Base-by-base conservation (phyloP, 2,329 filamentous ascomycete species). In the Stromatinia cepivora region DNA sequence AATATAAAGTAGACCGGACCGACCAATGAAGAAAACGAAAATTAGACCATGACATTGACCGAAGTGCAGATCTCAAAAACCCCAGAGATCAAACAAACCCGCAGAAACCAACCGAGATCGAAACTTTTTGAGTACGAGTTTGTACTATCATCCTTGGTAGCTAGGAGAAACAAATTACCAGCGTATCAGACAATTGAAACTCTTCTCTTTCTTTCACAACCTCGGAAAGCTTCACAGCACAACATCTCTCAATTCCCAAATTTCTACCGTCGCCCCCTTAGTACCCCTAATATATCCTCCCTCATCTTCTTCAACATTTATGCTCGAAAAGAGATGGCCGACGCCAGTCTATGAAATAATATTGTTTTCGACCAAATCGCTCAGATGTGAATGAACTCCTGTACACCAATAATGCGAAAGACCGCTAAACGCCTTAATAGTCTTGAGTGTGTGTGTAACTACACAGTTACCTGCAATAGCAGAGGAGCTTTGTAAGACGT, bases 341-440 rank as follows among this genome's bases (percentile, higher is more conserved):
- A 76, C 73, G 74, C 76, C 75, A 75, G 73, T 78, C 76, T 76
- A 77, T 73, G 72, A 76, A 76, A 73, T 75, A 72, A 73, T 76
- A 73, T 71, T 73, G 67, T 56, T 52, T 54, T 73, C 62, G 72
- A 76, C 72, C 71, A 76, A 78, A 77, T 78, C 76, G 77, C 76
- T 78, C 75, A 78, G 73, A 78, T 77, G 72, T 75, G 71, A 75
- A 73, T 68, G 42, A 70, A 78, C 77, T 75, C 77, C 77, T 59
- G 71, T 75, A 78, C 77, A 77, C 77, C 77, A 65, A 70, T 74
- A 74, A 78, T 78, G 77, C 75, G 72, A 56, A 45, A 64, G 66
- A 73, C 74, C 75, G 72, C 73, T 73, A 64, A 76, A 77, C 75
- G 74, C 75, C 76, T 70, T 72, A 64, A 63, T 75, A 76, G 68